Base-by-base conservation (phyloP, 768 basidiomycete genomes). In the Russula sp. region DNA sequence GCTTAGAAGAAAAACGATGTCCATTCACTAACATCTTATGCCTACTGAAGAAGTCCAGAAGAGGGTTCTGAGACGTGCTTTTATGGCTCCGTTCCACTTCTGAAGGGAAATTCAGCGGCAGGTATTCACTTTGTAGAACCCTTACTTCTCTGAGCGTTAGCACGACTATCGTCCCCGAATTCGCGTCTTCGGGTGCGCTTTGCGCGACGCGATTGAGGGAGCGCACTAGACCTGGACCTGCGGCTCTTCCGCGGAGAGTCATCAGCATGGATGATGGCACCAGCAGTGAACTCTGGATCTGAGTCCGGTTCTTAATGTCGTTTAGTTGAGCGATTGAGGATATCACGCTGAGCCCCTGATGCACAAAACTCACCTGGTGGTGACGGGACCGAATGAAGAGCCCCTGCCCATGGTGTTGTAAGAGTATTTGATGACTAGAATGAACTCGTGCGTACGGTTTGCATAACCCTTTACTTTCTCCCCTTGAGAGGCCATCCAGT, bases 201-300 rank as follows among this genome's bases (percentile, higher is more conserved):
- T 42, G 44, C 24, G 34, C 34, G 54, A 54, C n/a, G 38, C 22
- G 42, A 11, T 13, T 36, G 40, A 42, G 18, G 26, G 36, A 24
- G 50, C 38, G 48, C 24, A 8, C 42, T 28, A 32, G 52, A 42
- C 48, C 40, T 55, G 20, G 44, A 61, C 57, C 74, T 76, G 28
- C 65, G 69, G 38, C 72, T 69, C 61, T 75, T 77, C 63, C 66
- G 69, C 0, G 62, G 57, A 61, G 65, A 61, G 71, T 78, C 54
- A 61, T 71, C 53, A 59, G 77, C 61, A 62, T 70, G 49, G 63
- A 78, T 59, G 63, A 77, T 78, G 8, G 70, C 63, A 1, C 80
- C 79, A 3, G 80, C 75, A 30, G 75, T 76, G 67, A 84, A 84
- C 54, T 83, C 81, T 36, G 80, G 75, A 68, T 84, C 82, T 0